Base-by-base conservation (phyloP, 1,284 basidiomycete species). In the Ceratorhiza oryzae-sativae region DNA sequence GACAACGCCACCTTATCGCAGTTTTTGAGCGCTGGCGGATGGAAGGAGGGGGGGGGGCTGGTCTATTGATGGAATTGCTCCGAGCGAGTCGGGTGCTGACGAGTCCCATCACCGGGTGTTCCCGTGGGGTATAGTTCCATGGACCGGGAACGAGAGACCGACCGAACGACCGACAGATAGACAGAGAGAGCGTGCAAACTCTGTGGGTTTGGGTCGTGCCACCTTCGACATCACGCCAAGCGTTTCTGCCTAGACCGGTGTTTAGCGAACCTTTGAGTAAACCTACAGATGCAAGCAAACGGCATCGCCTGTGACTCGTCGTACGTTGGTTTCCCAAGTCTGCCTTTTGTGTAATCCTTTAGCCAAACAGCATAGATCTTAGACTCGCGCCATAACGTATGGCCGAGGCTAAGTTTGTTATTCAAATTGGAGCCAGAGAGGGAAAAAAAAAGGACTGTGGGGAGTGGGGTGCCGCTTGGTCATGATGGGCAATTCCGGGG, bases 71-170 rank as follows among this genome's bases (percentile, higher is more conserved):
- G 27, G 45, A 55, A 68, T 49, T 51, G 13, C 49, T 68, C 63
- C 63, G 63, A 68, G 36, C 36, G 36, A 20, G 49, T 68, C 63
- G 63, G 62, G 48, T 27, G 42, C 9, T 45, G 42, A 45, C 13
- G 2, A 32, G 36, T 68, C 45, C 30, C 39, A 27, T 30, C 34
- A 27, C 18, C 63, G 63, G 63, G 27, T 42, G 36, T 68, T 45
- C n/a, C 63, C 63, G 63, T 20, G 30, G 13, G 61, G 8, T 39
- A 39, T 39, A 39, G 36, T 39, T 39, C 36, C 32, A 25, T 39
- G 6, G 8, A 39, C 36, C 8, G 13, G 36, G 36, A 39, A 39
- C 13, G 36, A 39, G 36, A 39, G 36, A 39, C 8, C 6, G 36
- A 39, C 8, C 36, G n/a, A n/a, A n/a, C n/a, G n/a, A n/a, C n/a